phyloP scores from a whole-genome alignment of 768 basidiomycete genomes.

The Termitomyces sp. region DNA sequence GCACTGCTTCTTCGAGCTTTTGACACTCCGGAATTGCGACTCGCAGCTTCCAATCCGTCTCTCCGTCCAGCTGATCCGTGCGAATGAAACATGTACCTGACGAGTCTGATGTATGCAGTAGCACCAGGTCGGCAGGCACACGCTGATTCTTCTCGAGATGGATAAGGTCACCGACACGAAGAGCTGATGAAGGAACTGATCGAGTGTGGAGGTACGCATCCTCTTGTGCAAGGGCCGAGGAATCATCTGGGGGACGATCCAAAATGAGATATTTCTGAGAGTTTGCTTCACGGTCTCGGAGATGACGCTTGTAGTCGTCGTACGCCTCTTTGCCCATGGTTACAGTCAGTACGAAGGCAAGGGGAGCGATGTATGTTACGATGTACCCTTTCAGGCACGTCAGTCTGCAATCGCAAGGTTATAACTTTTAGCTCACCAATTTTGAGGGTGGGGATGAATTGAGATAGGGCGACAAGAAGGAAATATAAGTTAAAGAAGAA shows the following conservation, averaged over 20 bases:
- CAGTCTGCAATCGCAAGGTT: neutral
- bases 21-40: constrained; percentile 87
- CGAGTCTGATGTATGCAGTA: constrained; percentile 84
- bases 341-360: constrained; percentile 91
- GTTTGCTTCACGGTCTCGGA: constrained; percentile 92
- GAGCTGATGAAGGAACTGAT: constrained; percentile 81
- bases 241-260: constrained; percentile 44
- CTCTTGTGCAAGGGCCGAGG: constrained; percentile 33
- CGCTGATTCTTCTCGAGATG: constrained; percentile 95
- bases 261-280: constrained; percentile 87
- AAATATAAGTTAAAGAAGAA: constrained; percentile 99
- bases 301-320: constrained; percentile 94
- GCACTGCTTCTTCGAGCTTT: constrained; percentile 52
- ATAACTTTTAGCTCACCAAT: constrained; percentile 60
- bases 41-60: constrained; percentile 98
- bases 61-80: constrained; percentile 97
- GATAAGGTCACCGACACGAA: constrained; percentile 90
- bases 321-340: constrained; percentile 99
- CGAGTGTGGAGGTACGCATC: constrained; percentile 49
- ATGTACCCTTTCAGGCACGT: constrained; percentile 69
- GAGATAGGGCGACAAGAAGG: constrained; percentile 91
- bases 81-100: constrained; percentile 96
- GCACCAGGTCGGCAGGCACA: constrained; percentile 90
- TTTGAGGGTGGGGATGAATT: constrained; percentile 94
- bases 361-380: constrained; percentile 91